These are phyloP conservation scores for Lachancea cidri DNA, from an alignment of 805 yeast species.

Conservation along the genomic window DNA sequence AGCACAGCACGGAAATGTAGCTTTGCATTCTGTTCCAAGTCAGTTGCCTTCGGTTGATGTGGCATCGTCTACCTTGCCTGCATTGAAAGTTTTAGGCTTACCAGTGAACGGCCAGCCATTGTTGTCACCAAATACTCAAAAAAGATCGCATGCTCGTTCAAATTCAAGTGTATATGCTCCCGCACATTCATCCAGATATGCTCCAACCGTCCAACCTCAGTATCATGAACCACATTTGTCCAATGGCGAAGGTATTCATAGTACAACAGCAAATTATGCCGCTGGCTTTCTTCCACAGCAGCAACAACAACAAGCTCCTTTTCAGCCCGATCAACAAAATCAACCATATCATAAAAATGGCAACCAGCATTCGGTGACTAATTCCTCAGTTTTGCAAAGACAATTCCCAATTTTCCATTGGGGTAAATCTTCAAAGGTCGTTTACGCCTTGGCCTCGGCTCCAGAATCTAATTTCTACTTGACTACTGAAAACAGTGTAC, in stretches of 20 bases:
- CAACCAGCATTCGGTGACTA: slow-evolving; percentile 35
- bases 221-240: slow-evolving; percentile 13
- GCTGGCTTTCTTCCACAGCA: slow-evolving; percentile 11
- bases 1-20: not conserved
- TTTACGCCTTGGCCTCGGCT: slow-evolving; percentile 40
- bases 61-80: slow-evolving; percentile 6
- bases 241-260: no score
- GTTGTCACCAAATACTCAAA: slow-evolving; percentile 9
- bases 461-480: slow-evolving; percentile 11
- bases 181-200: slow-evolving; percentile 33
- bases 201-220: slow-evolving; percentile 35
- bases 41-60: no score
- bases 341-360: not conserved
- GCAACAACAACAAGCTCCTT: no score
- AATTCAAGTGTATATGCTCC: slow-evolving; percentile 32
- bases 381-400: slow-evolving; percentile 48
- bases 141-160: slow-evolving; percentile 26
- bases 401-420: slow-evolving; percentile 79
- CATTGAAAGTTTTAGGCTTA: slow-evolving; percentile 11
- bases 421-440: slow-evolving; percentile 44
- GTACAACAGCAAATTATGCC: not conserved
- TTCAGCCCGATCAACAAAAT: no score
- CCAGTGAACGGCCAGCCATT: slow-evolving; percentile 8
- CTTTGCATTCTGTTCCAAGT: no score
- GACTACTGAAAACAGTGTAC: slow-evolving; percentile 7